phyloP scores from a whole-genome alignment of 148 eudicot genomes.

The Rheum nobile region DNA sequence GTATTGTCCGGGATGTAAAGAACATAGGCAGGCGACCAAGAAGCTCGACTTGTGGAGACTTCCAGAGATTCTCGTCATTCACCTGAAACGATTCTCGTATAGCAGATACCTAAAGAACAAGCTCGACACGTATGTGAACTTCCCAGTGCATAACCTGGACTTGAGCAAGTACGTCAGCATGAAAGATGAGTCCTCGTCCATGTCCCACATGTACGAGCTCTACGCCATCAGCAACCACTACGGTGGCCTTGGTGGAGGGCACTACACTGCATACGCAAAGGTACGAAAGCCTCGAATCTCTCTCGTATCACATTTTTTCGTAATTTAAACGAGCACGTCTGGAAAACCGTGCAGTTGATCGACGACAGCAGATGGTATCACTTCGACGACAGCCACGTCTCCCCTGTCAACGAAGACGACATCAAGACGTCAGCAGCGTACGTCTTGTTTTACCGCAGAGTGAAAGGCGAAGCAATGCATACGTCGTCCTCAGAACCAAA shows the following conservation, averaged over 20 bases:
- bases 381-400: conserved; percentile 89
- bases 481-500: not conserved
- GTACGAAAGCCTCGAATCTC: conserved; percentile 20
- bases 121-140: conserved; percentile 80
- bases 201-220: conserved; percentile 52
- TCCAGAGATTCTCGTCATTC: conserved; percentile 90
- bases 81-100: conserved; percentile 87
- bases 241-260: conserved; percentile 99
- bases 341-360: conserved; percentile 47
- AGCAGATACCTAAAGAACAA: conserved; percentile 92
- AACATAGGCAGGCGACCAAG: conserved; percentile 91
- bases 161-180: conserved; percentile 63
- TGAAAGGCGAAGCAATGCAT: conserved; percentile 19
- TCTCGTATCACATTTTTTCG: not conserved
- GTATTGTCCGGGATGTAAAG: conserved; percentile 96
- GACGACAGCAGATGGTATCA: conserved; percentile 91
- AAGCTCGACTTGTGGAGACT: conserved; percentile 95
- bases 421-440: conserved; percentile 90
- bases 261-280: conserved; percentile 94
- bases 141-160: conserved; percentile 73
- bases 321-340: not conserved
- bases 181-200: conserved; percentile 26
- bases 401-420: conserved; percentile 63
- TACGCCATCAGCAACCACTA: conserved; percentile 98
- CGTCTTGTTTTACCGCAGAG: conserved; percentile 83